Base-by-base conservation (phyloP, 192 early-diverging fungal genomes). In the Coemansia sp. region DNA sequence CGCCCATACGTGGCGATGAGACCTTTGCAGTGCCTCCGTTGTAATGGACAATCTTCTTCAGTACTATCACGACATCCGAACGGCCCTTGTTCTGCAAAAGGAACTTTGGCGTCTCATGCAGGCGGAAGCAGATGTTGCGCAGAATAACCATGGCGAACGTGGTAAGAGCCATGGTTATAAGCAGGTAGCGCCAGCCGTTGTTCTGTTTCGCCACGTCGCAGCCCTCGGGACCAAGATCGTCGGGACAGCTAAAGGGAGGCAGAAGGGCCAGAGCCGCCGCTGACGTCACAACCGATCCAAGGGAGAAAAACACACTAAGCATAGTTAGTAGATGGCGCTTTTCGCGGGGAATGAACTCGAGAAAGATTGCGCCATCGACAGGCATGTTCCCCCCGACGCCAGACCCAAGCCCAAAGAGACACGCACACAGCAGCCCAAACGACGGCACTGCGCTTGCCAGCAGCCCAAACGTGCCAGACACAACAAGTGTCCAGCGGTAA, bases 101-200 rank as follows among this genome's bases (percentile, higher is more conserved):
- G 69, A 83, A 93, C 79, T 92, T 92, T 33, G 93, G 93, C 9
- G 85, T 88, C 74, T 95, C 93, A 45, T 90, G 83, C 32, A 93
- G 74, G 9, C 80, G 71, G 56, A 93, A 87, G 34, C 87, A 84
- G 33, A 86, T 70, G 15, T 89, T 82, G n/a, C 93, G 84, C 29
- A 83, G 75, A 7, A 90, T 48, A 1, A 91, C 81, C 91, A 95
- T 93, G 13, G 80, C 73, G 1, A 90, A 41, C 0, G 90, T 93
- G 35, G 87, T 42, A 20, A 80, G 41, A 19, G 87, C 85, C 62
- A 89, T 70, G 42, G 83, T 73, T 8, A 87, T 65, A n/a, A 93
- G 66, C 75, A 93, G 76, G 59, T 87, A 85, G 33, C 93, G 84
- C 93, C 93, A 95, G 48, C 92, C 93, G 33, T 83, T 82, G 61